Base-by-base conservation (phyloP, 306 rosid genomes). In the Prunus armeniaca region DNA sequence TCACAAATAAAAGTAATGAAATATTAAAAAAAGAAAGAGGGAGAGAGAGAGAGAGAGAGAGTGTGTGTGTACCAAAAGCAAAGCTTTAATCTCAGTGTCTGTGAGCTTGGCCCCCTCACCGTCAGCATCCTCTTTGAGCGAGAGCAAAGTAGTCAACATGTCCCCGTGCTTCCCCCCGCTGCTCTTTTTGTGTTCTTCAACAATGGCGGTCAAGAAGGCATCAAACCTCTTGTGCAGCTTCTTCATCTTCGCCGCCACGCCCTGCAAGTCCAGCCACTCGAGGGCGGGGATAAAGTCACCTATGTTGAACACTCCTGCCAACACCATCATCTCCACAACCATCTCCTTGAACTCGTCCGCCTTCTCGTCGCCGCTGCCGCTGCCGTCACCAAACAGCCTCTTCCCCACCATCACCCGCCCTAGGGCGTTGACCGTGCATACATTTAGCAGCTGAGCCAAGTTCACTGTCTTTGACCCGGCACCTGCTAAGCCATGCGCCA, bases 261-360 rank as follows among this genome's bases (percentile, higher is more conserved):
- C 94, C 47, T 82, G 87, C 43, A 93, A 76, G 76, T 93, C 96
- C 0, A 93, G 72, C 81, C 87, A 85, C 25, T 88, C 98, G 1
- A 91, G 82, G 0, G 82, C 60, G 2, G 98, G 97, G 46, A 91
- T 67, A 45, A 90, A 93, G 72, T 93, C 97, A 0, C 97, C 91
- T 0, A 92, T 74, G 81, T 91, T 87, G 76, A 90, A 82, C 75
- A 81, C 88, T 17, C 98, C 97, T 0, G 88, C 82, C 45, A 93
- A 63, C 3, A 74, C 86, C 98, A 93, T 88, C 54, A 86, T 67
- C 51, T 91, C 94, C 74, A 86, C 80, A 51, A 90, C 94, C 93
- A 91, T 91, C 1, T 83, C 79, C 67, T 90, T 90, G 75, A 91
- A 93, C 71, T 82, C 94, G 25, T 90, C 88, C 0, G 96, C 93